These are phyloP conservation scores for Hansenula lynferdii DNA, from an alignment of 1,139 yeast genomes.

Conservation along the genomic window DNA sequence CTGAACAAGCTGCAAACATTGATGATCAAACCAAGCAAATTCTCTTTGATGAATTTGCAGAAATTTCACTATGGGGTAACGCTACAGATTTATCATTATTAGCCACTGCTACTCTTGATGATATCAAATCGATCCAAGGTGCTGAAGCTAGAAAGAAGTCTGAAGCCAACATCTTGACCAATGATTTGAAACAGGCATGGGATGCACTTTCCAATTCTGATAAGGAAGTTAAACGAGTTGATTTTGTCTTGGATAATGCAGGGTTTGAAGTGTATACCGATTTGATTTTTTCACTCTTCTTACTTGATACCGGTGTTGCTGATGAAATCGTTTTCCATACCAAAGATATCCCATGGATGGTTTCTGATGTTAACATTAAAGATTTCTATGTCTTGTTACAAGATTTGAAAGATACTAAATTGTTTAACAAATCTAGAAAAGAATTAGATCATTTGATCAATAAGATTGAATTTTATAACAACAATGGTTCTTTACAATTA, in stretches of 20 bases:
- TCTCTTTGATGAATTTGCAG: constrained; percentile 75
- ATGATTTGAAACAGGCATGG: constrained; percentile 76
- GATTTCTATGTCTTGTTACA: constrained; percentile 61
- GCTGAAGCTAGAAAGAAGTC: constrained; percentile 80
- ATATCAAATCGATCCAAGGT: constrained; percentile 87
- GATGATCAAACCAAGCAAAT: constrained; percentile 44
- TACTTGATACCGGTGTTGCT: constrained; percentile 66
- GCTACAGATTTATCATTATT: constrained; percentile 91
- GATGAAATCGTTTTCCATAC: constrained; percentile 74
- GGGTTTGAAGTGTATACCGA: constrained; percentile 96
- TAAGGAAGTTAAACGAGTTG: constrained; percentile 47
- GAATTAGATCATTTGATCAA: constrained; percentile 39
- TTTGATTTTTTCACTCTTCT: constrained; percentile 65
- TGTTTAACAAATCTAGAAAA: constrained; percentile 43
- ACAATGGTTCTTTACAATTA: constrained; percentile 47
- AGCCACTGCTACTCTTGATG: constrained; percentile 81
- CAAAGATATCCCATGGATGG: constrained; percentile 95
- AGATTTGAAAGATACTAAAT: constrained; percentile 48
- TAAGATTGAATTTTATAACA: constrained; percentile 44
- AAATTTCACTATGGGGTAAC: constrained; percentile 95
- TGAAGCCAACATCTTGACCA: constrained; percentile 75
- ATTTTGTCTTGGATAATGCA: constrained; percentile 87
- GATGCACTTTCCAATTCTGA: constrained; percentile 30
- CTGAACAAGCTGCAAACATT: constrained; percentile 30
- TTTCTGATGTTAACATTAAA: constrained; percentile 85